Evolutionary conservation across 495 filamentous ascomycete genomes (phyloP).

Genomic region (Xylaria acuta): DNA sequence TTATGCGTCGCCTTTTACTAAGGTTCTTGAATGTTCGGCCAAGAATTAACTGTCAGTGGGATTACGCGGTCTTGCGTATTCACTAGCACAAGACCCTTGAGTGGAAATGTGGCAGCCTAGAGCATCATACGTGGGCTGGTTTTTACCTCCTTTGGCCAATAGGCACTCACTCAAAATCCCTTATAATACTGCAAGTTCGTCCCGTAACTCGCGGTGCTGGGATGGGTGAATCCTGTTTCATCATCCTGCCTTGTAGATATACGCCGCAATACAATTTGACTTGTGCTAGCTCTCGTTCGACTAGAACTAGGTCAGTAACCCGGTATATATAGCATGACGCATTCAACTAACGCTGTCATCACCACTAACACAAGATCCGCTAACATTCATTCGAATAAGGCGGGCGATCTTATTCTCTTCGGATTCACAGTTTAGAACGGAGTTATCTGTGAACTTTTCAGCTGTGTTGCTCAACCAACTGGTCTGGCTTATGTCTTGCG

Average conservation of each 20-base stretch:
- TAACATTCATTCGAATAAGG: neutral
- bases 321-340: neutral
- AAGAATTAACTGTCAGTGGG: neutral
- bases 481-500: neutral
- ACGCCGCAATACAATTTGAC: neutral
- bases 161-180: neutral
- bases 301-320: neutral
- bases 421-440: neutral
- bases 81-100: neutral
- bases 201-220: neutral
- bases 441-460: neutral
- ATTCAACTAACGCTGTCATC: neutral
- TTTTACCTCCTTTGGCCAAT: neutral
- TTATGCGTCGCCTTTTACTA: neutral
- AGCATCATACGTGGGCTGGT: neutral
- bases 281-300: neutral
- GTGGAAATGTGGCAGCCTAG: conserved; percentile 11
- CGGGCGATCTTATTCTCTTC: neutral
- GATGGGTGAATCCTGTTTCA: neutral
- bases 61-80: conserved; percentile 18
- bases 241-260: neutral
- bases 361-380: neutral
- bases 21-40: neutral
- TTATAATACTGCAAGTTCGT: neutral
- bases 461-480: neutral